phyloP scores from a whole-genome alignment of 2,329 filamentous ascomycete genomes.

The Mariannaea elegans region DNA sequence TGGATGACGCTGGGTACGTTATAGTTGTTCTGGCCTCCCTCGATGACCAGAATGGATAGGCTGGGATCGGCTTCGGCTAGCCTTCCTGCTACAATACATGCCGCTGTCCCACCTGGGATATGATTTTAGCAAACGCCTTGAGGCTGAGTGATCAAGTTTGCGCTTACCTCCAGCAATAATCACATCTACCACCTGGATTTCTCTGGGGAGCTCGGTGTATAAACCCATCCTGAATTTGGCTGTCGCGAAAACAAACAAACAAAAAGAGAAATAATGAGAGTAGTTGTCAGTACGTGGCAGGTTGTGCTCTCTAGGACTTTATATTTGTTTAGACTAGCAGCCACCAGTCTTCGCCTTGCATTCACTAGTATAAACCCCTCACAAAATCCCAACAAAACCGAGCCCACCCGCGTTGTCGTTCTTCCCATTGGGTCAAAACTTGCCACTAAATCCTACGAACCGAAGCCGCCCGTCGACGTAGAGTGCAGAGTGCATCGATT shows the following conservation, averaged over 20 bases:
- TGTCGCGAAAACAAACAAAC: neutral
- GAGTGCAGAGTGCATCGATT: too few species aligned
- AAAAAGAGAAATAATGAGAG: neutral
- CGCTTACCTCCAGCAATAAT: conserved; percentile 34
- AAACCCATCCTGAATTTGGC: conserved; percentile 1
- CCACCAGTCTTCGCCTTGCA: neutral
- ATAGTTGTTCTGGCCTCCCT: conserved; percentile 42
- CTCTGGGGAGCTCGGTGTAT: conserved; percentile 7
- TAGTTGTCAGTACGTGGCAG: neutral
- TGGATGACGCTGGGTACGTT: conserved; percentile 39
- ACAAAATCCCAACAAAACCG: neutral
- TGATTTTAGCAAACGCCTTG: neutral
- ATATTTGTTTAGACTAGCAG: neutral
- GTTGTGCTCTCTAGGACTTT: neutral
- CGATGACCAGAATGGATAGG: conserved; percentile 44
- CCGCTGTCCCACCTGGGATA: conserved; percentile 43
- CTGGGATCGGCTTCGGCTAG: conserved; percentile 41
- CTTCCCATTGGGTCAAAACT: neutral
- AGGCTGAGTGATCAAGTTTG: neutral
- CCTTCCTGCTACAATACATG: conserved; percentile 43
- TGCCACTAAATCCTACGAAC: too few species aligned
- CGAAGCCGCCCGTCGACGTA: too few species aligned
- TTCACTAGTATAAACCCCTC: neutral
- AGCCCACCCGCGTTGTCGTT: neutral
- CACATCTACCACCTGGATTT: conserved; percentile 29